Evolutionary conservation across 169 alveolate genomes (phyloP), one percentile per base, ranked within the genome.

Genomic region (Eimeria mitis): DNA sequence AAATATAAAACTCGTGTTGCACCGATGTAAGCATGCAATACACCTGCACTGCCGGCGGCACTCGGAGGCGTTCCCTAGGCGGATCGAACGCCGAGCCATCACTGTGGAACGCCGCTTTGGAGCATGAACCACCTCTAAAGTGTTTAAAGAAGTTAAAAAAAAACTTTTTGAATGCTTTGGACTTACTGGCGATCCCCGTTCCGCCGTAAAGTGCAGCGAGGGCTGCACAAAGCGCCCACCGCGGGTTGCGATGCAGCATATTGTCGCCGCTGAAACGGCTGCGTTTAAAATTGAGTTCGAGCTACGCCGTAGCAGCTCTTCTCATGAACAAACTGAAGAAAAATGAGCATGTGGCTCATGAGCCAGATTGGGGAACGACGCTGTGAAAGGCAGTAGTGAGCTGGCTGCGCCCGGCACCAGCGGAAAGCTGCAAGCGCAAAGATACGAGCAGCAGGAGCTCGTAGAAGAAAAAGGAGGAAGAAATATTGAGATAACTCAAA

Each of bases 191-290:
- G 73, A 37, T 61, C 49, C 61, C 49, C 1, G 59, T 56, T 31
- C 91, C 68, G 79, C 91, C 59, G 28, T 85, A 85, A n/a, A 85
- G 78, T 42, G 91, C 91, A 49, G 91, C 91, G 42, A 85, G 78
- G 78, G 91, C 70, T 47, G 91, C 91, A 49, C 91, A 85, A 42
- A 85, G 91, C 91, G 91, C 78, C 75, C 75, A 85, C 78, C 91
- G 91, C 75, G 79, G 78, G 59, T 49, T 85, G 73, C 91, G 91
- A 37, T 61, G 91, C 91, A 85, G 91, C 91, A 85, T 81, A 47
- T 85, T 81, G 79, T 85, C 78, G 91, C 91, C 91, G 78, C 91
- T 37, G 61, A 37, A 56, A 85, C 91, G 91, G 54, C 63, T 31
- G 49, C 49, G 91, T 37, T 85, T 85, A 59, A 34, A 85, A 47